These are phyloP conservation scores for Colletotrichum tamarilloi DNA, from an alignment of 2,329 filamentous ascomycete genomes.

Conservation along the genomic window DNA sequence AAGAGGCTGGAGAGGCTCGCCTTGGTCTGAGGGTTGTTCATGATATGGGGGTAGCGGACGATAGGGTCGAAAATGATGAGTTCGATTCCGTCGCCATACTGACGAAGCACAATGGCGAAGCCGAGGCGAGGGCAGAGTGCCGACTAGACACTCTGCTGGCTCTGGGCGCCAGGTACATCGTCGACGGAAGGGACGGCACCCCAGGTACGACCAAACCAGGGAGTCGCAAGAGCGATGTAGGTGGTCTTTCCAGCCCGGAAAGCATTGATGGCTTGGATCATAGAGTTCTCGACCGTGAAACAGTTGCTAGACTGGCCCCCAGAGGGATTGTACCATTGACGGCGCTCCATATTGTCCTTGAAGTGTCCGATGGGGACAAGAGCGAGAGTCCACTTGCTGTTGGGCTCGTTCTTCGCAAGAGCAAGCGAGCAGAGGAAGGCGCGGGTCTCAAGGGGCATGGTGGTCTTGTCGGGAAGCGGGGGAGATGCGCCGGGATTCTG, in stretches of 20 bases:
- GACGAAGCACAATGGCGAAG: background rate
- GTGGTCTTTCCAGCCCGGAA: background rate
- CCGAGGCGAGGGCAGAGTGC: background rate
- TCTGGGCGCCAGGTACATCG: background rate
- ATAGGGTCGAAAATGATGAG: background rate
- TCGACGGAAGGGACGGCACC: background rate
- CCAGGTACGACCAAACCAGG: background rate
- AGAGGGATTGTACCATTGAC: too few species aligned
- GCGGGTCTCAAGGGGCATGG: too few species aligned
- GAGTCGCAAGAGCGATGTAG: background rate
- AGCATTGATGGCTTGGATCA: background rate
- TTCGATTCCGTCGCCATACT: background rate
- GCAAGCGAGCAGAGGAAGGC: too few species aligned
- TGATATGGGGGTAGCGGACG: background rate
- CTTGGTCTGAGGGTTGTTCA: background rate
- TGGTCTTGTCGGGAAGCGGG: too few species aligned
- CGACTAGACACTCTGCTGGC: background rate
- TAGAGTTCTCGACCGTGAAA: too few species aligned
- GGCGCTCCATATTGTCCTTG: too few species aligned
- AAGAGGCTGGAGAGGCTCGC: background rate
- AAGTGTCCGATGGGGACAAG: too few species aligned
- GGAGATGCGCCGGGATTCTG: too few species aligned
- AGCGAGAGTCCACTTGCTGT: too few species aligned
- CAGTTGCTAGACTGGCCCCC: too few species aligned
- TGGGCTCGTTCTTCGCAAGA: too few species aligned